Evolutionary conservation across 768 basidiomycete genomes (phyloP), one percentile per base, ranked within the genome.

Genomic region (Pisolithus orientalis): DNA sequence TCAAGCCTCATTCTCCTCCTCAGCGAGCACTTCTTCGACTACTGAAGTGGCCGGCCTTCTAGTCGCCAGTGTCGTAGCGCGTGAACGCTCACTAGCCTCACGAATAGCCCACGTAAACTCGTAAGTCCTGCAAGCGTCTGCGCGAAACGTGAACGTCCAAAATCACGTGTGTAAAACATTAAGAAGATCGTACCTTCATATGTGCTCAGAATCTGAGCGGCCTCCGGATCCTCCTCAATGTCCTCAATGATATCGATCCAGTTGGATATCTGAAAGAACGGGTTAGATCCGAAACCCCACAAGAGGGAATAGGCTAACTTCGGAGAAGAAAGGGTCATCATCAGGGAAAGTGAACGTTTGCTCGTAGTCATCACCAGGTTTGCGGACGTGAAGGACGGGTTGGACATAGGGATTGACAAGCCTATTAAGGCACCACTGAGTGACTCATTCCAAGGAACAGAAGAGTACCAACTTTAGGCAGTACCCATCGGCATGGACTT

Each of bases 51-150:
- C 61, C 32, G 66, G 61, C 46, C 55, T 64, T 53, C 67, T 65
- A 14, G 71, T 67, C 57, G 73, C 71, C 40, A 75, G 59, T 55
- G 68, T 80, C 24, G 68, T 70, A 13, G 67, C 74, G 31, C 82
- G 81, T 54, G 82, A 82, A 47, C 75, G 77, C 64, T 92, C 89
- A 58, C 81, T 82, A 31, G 90, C 85, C 56, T 80, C 75, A 45
- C 92, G 85, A 65, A 95, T 94, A 28, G 92, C 90, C 93, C 93
- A 95, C 24, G 92, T 94, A 55, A 95, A 76, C 66, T 94, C 84
- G 59, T 95, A 95, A 6, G 92, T 87, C 70, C 80, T 84, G 60
- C 84, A 86, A 40, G 92, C 92, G 70, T 93, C 89, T 90, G 54
- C 2, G 57, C 47, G 16, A 10, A 29, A 38, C 57, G 13, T 58